A percentile compares a stretch with the other conserved stretches of the same genome.
Evolutionary conservation across 208 protist species (phyloP).

Genomic region (Leptomonas seymouri): DNA sequence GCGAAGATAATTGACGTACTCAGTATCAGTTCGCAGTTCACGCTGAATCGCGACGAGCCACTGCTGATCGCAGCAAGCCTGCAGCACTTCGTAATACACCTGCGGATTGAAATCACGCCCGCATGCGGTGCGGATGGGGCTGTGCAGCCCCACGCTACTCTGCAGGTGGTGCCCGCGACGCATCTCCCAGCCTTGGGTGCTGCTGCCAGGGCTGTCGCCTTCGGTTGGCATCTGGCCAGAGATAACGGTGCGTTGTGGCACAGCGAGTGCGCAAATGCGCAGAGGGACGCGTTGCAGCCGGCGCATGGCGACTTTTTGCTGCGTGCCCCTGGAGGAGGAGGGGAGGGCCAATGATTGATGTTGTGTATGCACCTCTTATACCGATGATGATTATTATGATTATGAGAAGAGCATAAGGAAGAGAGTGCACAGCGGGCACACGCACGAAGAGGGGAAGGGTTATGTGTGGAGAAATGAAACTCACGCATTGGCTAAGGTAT

Average conservation of each 20-base stretch:
- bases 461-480: too few relatives aligned
- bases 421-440: too few relatives aligned
- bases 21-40: conserved; percentile 65
- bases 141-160: conserved; percentile 74
- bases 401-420: too few relatives aligned
- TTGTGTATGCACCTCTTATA: too few relatives aligned
- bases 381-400: too few relatives aligned
- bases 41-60: conserved; percentile 88
- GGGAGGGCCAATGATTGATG: too few relatives aligned
- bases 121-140: conserved; percentile 69
- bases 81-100: conserved; percentile 82
- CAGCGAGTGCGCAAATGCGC: conserved; percentile 6
- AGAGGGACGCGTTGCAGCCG: conserved; percentile 13
- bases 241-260: conserved; percentile 41
- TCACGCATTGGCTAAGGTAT: too few relatives aligned
- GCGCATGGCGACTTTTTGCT: conserved; percentile 7
- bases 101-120: conserved; percentile 81
- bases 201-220: conserved; percentile 9
- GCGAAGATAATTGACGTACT: conserved; percentile 77
- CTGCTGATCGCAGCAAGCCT: conserved; percentile 86
- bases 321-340: background rate
- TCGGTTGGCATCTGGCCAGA: conserved; percentile 65
- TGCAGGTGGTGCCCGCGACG: conserved; percentile 77
- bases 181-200: conserved; percentile 48
- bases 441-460: too few relatives aligned